A percentile compares a stretch with the other conserved stretches of the same genome.
These are phyloP conservation scores for Leptodontidium sp. DNA, from an alignment of 2,329 filamentous ascomycete species.

Conservation along the genomic window DNA sequence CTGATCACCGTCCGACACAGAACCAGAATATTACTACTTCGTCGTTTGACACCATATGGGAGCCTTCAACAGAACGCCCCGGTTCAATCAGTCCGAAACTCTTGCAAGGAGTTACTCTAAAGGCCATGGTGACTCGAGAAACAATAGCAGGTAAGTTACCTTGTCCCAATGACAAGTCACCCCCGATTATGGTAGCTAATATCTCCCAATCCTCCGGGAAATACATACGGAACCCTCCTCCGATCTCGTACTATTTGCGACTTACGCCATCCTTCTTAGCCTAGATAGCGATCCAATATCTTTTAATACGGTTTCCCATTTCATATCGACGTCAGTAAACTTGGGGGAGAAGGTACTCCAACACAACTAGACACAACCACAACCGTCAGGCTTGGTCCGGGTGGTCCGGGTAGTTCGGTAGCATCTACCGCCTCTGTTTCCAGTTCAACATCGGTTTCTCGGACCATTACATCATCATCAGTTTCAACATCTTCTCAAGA, in stretches of 20 bases:
- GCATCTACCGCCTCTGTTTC: too few species aligned
- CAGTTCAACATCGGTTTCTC: not conserved
- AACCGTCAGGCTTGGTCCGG: too few species aligned
- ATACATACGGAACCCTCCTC: not conserved
- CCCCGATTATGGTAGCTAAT: not conserved
- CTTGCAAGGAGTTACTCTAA: not conserved
- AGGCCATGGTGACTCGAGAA: not conserved
- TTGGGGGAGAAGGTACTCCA: not conserved
- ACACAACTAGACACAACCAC: too few species aligned
- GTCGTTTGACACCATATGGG: not conserved
- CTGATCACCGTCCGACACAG: not conserved
- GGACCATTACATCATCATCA: not conserved
- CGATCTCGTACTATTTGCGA: not conserved
- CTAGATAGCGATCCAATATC: not conserved
- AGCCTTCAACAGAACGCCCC: not conserved
- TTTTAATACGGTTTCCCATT: not conserved
- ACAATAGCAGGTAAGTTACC: not conserved
- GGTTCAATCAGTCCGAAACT: not conserved
- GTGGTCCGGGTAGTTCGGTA: too few species aligned
- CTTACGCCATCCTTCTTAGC: not conserved
- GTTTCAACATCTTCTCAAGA: not conserved
- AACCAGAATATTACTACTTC: not conserved
- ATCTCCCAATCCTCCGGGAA: not conserved
- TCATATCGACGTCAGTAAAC: not conserved
- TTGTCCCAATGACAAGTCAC: not conserved